Percentiles rank a stretch among this genome's conserved stretches.
Evolutionary conservation across 1,139 yeast species (phyloP).

Genomic region (Diutina catenulata): DNA sequence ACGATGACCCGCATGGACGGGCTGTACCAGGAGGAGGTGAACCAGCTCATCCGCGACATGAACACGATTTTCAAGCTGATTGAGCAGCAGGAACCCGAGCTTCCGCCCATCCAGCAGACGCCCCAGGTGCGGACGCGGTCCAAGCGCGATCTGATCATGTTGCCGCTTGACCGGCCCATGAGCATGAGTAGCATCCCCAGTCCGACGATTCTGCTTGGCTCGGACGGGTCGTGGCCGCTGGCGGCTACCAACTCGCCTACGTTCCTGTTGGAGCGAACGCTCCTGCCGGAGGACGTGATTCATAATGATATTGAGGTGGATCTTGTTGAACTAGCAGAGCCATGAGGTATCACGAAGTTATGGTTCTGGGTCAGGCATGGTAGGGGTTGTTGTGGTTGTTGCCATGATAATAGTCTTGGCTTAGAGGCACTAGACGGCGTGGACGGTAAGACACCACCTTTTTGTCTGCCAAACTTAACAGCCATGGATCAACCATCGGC

Average conservation of each 20-base stretch:
- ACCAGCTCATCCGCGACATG: not conserved
- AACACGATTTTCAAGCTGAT: constrained; percentile 1
- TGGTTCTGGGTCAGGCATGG: too few relatives aligned
- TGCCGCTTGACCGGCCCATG: constrained; percentile 1
- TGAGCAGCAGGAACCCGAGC: not conserved
- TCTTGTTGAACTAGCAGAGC: not conserved
- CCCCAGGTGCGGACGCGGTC: not conserved
- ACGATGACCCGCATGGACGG: not conserved
- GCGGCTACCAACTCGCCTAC: not conserved
- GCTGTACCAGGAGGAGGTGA: not conserved
- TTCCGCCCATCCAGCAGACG: too few relatives aligned
- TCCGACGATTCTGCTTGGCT: not conserved
- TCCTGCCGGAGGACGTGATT: not conserved
- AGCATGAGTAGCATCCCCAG: constrained; percentile 1
- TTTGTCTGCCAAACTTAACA: too few relatives aligned
- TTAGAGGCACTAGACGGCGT: too few relatives aligned
- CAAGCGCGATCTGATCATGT: constrained; percentile 3
- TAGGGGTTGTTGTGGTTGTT: too few relatives aligned
- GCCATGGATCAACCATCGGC: too few relatives aligned
- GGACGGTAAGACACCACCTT: too few relatives aligned
- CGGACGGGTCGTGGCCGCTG: not conserved
- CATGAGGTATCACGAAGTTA: too few relatives aligned
- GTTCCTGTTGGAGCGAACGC: not conserved
- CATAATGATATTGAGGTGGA: not conserved
- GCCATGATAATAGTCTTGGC: too few relatives aligned